Base-by-base conservation (phyloP, 345 rosid species). In the Hypericum perforatum region DNA sequence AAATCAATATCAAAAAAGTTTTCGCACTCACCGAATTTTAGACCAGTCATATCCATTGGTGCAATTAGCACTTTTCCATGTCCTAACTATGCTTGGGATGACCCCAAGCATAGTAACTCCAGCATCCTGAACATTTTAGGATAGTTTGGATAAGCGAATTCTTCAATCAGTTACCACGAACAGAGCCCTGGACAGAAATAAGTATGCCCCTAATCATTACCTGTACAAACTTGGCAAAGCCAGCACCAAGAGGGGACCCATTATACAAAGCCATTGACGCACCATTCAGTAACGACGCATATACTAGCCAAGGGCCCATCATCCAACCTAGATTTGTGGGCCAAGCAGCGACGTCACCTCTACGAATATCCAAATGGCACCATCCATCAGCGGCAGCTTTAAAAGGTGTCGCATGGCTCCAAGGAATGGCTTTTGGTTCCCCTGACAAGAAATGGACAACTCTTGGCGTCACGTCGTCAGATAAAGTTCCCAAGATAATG, bases 241-340 rank as follows among this genome's bases (percentile, higher is more conserved):
- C 65, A 63, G 88, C 59, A 67, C 78, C 79, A 42, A 92, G 81
- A 39, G 98, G 98, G 29, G 98, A 82, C 66, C 98, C 98, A 68
- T 92, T 85, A 59, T 79, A 92, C 43, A 92, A 70, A 38, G 86
- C 98, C 62, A 92, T 78, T 59, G 86, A 79, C 59, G 96, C 98
- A 5, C 96, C 86, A 49, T 92, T 92, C 37, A 92, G 63, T 63
- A 92, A 73, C 37, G 96, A 74, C 55, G 95, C 94, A 79, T 92
- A 92, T 32, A 92, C 90, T 57, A 92, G 76, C 98, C 98, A 92
- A 39, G 98, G 98, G 67, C 98, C 98, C 96, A 92, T 92, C 96
- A 92, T 92, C 98, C 98, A 92, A 43, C 98, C 98, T 53, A 92
- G 95, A 65, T 92, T 92, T 71, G 98, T 82, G 12, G 96, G 98